These are phyloP conservation scores for Coprinopsis cinerea DNA, from an alignment of 768 basidiomycete genomes.

Conservation along the genomic window DNA sequence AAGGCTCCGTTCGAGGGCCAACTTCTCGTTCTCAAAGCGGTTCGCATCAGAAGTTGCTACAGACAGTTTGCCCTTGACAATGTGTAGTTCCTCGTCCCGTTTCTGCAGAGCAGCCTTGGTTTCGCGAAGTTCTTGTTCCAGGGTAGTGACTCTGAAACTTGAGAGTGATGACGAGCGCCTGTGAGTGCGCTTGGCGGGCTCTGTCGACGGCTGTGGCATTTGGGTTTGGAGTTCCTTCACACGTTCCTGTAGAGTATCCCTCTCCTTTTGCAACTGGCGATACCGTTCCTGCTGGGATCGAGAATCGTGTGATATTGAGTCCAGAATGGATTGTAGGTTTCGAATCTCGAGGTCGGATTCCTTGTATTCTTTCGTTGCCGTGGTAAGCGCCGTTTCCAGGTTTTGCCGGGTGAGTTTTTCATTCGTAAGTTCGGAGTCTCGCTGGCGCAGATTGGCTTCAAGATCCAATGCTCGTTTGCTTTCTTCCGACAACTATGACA, in stretches of 20 bases:
- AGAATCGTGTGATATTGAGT: conserved; percentile 48
- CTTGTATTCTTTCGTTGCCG: conserved; percentile 46
- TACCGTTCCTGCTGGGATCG: conserved; percentile 36
- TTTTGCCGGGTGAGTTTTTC: conserved; percentile 52
- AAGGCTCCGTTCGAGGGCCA: conserved; percentile 44
- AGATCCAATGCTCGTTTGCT: conserved; percentile 49
- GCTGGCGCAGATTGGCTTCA: conserved; percentile 43
- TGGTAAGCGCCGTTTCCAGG: conserved; percentile 38
- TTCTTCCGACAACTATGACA: conserved; percentile 48
- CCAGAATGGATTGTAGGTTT: conserved; percentile 53
- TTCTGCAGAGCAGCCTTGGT: conserved; percentile 35
- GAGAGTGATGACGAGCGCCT: conserved; percentile 59
- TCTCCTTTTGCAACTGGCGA: conserved; percentile 52
- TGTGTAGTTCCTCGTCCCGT: conserved; percentile 39
- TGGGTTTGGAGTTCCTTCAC: conserved; percentile 52
- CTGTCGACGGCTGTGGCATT: conserved; percentile 28
- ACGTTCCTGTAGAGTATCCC: conserved; percentile 47
- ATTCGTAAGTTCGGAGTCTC: conserved; percentile 50
- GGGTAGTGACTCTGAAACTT: conserved; percentile 37
- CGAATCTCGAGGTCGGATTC: conserved; percentile 41
- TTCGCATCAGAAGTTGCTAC: conserved; percentile 43
- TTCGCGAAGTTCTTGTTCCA: conserved; percentile 55
- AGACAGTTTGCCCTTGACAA: conserved; percentile 41
- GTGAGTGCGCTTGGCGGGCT: conserved; percentile 26
- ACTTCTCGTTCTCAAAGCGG: conserved; percentile 53